Conservation (phyloP, 768 basidiomycete genomes). For the Tylopilus vinaceipallidus region DNA sequence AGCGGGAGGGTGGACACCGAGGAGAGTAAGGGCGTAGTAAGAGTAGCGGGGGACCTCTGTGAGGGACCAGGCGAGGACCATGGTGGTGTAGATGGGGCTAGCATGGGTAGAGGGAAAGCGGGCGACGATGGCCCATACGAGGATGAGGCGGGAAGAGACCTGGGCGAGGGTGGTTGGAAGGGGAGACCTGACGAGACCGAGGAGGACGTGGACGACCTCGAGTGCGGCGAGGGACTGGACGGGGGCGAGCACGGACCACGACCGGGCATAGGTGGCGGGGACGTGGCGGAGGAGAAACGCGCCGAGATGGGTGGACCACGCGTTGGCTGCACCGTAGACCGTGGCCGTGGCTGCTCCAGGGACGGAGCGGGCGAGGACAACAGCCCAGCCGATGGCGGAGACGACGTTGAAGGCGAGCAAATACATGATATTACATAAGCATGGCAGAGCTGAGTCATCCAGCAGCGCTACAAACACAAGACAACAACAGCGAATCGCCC, state of each 20-base stretch:
- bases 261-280: constrained; percentile 49
- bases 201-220: constrained; percentile 77
- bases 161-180: constrained; percentile 74
- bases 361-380: constrained; percentile 59
- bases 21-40: constrained; percentile 74
- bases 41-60: constrained; percentile 91
- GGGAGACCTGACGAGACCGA: constrained; percentile 80
- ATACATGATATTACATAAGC: constrained; percentile 42
- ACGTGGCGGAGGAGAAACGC: constrained; percentile 35
- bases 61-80: constrained; percentile 90
- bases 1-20: constrained; percentile 48
- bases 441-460: constrained; percentile 6
- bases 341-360: constrained; percentile 35
- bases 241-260: constrained; percentile 59
- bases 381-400: constrained; percentile 73
- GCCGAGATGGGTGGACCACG: constrained; percentile 35
- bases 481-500: constrained; percentile 16
- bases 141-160: constrained; percentile 75
- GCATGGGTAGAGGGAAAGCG: constrained; percentile 46
- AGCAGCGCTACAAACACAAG: constrained; percentile 16
- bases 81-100: constrained; percentile 81
- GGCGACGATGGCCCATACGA: constrained; percentile 77
- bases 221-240: constrained; percentile 84
- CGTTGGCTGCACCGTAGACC: constrained; percentile 33
- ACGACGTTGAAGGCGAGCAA: constrained; percentile 75